These are phyloP conservation scores for Diplodia seriata DNA, from an alignment of 2,329 filamentous ascomycete genomes.

Conservation along the genomic window DNA sequence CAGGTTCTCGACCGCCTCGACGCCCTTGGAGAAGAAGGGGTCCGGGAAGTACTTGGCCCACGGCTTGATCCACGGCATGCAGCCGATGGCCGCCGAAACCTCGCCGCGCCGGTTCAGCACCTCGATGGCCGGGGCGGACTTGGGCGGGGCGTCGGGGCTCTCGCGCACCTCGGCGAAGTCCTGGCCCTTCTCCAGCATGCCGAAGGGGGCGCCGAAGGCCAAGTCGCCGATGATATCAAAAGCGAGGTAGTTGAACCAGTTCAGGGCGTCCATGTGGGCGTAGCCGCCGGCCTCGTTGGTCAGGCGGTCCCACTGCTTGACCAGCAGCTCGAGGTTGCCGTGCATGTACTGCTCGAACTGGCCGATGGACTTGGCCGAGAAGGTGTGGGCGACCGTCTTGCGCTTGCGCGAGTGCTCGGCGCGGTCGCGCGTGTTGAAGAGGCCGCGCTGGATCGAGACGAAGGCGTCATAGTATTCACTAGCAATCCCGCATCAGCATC, in stretches of 20 bases:
- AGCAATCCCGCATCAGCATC: neutral
- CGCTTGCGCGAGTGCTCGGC: slow-evolving; percentile 85
- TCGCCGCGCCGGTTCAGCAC: slow-evolving; percentile 89
- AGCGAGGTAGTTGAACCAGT: slow-evolving; percentile 79
- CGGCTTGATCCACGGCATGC: slow-evolving; percentile 74
- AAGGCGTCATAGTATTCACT: slow-evolving; percentile 92
- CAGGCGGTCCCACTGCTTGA: slow-evolving; percentile 74
- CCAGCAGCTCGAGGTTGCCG: slow-evolving; percentile 76
- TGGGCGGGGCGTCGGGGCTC: slow-evolving; percentile 65
- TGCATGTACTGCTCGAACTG: slow-evolving; percentile 92
- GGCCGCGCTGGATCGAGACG: slow-evolving; percentile 80
- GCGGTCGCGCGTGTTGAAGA: slow-evolving; percentile 89
- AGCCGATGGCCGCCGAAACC: slow-evolving; percentile 81
- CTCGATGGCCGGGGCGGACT: slow-evolving; percentile 80
- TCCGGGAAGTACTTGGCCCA: slow-evolving; percentile 83
- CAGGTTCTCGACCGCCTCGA: slow-evolving; percentile 77
- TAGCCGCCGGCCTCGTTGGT: slow-evolving; percentile 60
- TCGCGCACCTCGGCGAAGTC: slow-evolving; percentile 77
- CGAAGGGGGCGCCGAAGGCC: slow-evolving; percentile 79
- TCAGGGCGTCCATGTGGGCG: slow-evolving; percentile 73
- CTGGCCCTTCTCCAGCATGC: slow-evolving; percentile 78
- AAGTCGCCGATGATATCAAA: slow-evolving; percentile 68
- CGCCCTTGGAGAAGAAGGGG: slow-evolving; percentile 77
- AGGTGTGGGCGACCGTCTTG: slow-evolving; percentile 87
- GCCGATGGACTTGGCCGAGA: slow-evolving; percentile 78